These are phyloP conservation scores for Leishmania lainsoni DNA, from an alignment of 208 protist genomes.

Conservation along the genomic window DNA sequence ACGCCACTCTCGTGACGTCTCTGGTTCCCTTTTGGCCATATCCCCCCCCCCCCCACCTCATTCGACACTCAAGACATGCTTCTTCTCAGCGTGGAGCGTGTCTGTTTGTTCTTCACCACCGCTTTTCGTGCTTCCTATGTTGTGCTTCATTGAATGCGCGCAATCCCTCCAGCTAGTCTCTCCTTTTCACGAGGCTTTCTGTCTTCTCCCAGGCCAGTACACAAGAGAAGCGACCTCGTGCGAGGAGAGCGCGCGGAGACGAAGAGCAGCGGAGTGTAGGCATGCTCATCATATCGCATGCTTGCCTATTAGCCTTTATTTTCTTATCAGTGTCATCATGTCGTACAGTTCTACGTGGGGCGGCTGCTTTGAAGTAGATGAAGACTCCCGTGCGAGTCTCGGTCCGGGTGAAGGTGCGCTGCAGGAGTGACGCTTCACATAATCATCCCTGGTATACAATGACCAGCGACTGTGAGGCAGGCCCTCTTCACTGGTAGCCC, in stretches of 20 bases:
- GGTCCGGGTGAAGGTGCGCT: not conserved
- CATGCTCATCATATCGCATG: not conserved
- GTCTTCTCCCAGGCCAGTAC: not conserved
- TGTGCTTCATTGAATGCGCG: not conserved
- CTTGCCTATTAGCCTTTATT: not conserved
- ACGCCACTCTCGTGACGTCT: not conserved
- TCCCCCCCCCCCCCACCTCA: not conserved
- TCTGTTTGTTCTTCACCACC: not conserved
- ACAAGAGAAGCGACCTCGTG: not conserved
- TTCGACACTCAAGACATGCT: not conserved
- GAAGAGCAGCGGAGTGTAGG: not conserved
- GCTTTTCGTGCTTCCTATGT: not conserved
- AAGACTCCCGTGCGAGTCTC: not conserved
- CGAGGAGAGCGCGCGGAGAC: not conserved
- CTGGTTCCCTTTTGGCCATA: not conserved
- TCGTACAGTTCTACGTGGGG: not conserved
- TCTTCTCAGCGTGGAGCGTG: not conserved
- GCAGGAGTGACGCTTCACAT: not conserved
- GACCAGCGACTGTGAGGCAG: not conserved
- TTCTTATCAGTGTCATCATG: not conserved
- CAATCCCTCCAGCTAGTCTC: not conserved
- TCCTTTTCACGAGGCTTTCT: not conserved
- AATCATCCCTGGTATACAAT: slow-evolving; percentile 1
- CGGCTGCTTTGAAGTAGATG: not conserved
- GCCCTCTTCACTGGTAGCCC: not conserved